Percentiles rank a stretch among this genome's conserved stretches.
Evolutionary conservation across 176 grass and related monocot genomes (phyloP).

Genomic region (Themeda triandra): DNA sequence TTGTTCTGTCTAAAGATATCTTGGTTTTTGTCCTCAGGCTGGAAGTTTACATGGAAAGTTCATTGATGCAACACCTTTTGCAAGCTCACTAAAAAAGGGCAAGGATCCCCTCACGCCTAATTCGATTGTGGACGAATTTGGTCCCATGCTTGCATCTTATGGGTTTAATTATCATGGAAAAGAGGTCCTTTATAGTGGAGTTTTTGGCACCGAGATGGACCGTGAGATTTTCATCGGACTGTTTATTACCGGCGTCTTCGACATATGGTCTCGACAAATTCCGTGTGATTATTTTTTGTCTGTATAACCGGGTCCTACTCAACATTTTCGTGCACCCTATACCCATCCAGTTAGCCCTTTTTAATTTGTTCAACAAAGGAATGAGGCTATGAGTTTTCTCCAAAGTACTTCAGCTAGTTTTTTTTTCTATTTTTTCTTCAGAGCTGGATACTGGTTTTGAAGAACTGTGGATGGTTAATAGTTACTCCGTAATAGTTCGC

Average conservation of each 20-base stretch:
- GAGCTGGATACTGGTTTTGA: background rate
- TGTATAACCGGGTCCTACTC: background rate
- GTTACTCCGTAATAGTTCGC: background rate
- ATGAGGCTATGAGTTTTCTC: background rate
- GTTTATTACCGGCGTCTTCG: slow-evolving; percentile 98
- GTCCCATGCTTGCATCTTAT: slow-evolving; percentile 67
- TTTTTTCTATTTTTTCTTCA: background rate
- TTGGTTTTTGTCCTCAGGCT: slow-evolving; percentile 47
- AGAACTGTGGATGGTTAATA: background rate
- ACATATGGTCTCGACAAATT: slow-evolving; percentile 99
- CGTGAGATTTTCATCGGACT: slow-evolving; percentile 91
- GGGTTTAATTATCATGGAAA: slow-evolving; percentile 90
- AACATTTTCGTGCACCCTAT: background rate
- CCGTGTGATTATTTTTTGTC: slow-evolving; percentile 50
- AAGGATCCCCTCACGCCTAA: slow-evolving; percentile 38
- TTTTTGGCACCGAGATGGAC: slow-evolving; percentile 70
- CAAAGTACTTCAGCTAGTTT: background rate
- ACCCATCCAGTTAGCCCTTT: background rate
- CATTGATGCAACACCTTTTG: slow-evolving; percentile 84
- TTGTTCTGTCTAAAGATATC: background rate
- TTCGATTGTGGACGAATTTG: slow-evolving; percentile 70
- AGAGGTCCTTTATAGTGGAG: slow-evolving; percentile 83
- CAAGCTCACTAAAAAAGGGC: slow-evolving; percentile 51
- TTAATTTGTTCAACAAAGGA: too few species aligned
- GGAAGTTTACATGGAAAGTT: slow-evolving; percentile 91